phyloP scores from a whole-genome alignment of 192 early-diverging fungal genomes.

The Helicostylum pulchrum region DNA sequence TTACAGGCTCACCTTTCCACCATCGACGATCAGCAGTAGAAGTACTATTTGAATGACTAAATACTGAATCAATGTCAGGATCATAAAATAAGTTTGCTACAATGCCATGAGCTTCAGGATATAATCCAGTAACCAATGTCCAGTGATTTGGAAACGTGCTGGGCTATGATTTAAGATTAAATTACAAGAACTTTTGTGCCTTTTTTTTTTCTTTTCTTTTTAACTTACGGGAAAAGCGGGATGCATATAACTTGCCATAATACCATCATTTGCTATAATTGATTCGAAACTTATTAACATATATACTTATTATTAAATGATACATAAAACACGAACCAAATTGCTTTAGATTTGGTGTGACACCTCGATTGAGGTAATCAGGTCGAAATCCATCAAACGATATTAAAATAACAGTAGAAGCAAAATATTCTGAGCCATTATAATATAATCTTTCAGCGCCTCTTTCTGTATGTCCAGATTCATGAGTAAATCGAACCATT shows the following conservation, averaged over 20 bases:
- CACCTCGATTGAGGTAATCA: constrained; percentile 71
- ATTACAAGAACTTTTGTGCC: not conserved
- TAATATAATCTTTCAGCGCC: constrained; percentile 29
- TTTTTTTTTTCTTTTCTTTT: not conserved
- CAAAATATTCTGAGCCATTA: constrained; percentile 68
- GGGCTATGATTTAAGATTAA: constrained; percentile 27
- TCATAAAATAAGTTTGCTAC: constrained; percentile 84
- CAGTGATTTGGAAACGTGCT: constrained; percentile 95
- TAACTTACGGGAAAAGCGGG: constrained; percentile 64
- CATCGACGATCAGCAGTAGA: constrained; percentile 62
- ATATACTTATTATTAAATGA: not conserved
- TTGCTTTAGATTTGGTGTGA: constrained; percentile 63
- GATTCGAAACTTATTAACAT: not conserved
- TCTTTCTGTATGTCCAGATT: constrained; percentile 2
- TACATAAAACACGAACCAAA: constrained; percentile 45
- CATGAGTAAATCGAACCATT: constrained; percentile 1
- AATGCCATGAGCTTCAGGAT: constrained; percentile 90
- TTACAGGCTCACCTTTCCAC: constrained; percentile 88
- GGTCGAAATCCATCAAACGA: constrained; percentile 85
- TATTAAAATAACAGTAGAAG: constrained; percentile 68
- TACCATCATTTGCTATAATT: constrained; percentile 27
- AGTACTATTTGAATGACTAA: constrained; percentile 67
- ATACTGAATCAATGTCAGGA: constrained; percentile 63
- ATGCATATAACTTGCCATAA: constrained; percentile 57
- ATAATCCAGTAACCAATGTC: constrained; percentile 84